phyloP scores from a whole-genome alignment of 805 yeast genomes.

The Grigorovia humatica region DNA sequence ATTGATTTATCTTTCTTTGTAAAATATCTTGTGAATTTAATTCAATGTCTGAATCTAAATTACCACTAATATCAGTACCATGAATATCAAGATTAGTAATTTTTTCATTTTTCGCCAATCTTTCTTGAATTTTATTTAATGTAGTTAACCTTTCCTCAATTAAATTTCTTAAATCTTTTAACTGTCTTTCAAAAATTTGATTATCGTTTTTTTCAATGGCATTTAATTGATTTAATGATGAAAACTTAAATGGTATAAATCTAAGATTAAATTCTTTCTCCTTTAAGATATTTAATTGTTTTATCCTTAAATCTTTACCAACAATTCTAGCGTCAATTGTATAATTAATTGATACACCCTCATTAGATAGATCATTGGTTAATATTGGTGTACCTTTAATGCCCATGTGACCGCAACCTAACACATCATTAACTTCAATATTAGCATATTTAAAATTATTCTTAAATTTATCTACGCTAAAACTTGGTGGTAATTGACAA shows the following conservation, averaged over 20 bases:
- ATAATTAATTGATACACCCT: conserved; percentile 39
- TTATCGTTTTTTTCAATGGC: neutral
- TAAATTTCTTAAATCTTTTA: conserved; percentile 15
- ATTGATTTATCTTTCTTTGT: conserved; percentile 22
- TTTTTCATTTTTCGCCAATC: conserved; percentile 15
- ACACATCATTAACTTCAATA: conserved; percentile 24
- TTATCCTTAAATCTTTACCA: conserved; percentile 31
- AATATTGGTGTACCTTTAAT: conserved; percentile 44
- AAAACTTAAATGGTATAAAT: conserved; percentile 33
- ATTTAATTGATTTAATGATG: conserved; percentile 1
- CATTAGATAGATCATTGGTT: conserved; percentile 41
- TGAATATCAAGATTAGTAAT: conserved; percentile 20
- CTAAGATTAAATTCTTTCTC: conserved; percentile 31
- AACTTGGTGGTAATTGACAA: conserved; percentile 33
- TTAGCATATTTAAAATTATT: conserved; percentile 24
- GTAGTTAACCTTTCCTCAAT: conserved; percentile 22
- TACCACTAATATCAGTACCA: conserved; percentile 22
- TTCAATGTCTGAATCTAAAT: conserved; percentile 13
- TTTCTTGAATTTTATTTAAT: conserved; percentile 15
- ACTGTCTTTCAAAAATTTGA: conserved; percentile 12
- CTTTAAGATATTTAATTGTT: conserved; percentile 25
- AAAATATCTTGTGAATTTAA: conserved; percentile 19
- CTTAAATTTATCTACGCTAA: conserved; percentile 29
- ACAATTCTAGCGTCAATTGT: conserved; percentile 48
- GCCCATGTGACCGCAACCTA: conserved; percentile 43